A percentile compares a stretch with the other conserved stretches of the same genome.
Evolutionary conservation across 2,329 filamentous ascomycete species (phyloP).

Genomic region (Colletotrichum sp.): DNA sequence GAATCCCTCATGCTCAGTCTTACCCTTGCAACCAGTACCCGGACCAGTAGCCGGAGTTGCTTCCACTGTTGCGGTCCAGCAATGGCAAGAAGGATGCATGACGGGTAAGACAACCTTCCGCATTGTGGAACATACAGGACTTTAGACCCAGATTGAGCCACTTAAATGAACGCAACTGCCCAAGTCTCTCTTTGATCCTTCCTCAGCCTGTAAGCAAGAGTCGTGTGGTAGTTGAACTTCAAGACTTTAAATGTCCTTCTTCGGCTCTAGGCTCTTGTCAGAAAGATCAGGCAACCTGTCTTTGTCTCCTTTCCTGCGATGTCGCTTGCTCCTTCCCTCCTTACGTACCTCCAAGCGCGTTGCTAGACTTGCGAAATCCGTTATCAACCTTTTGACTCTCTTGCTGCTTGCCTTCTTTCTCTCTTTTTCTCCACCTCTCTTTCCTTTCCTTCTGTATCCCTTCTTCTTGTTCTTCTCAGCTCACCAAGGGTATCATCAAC

Average conservation of each 20-base stretch:
- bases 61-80: background rate
- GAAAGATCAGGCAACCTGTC: background rate
- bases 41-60: background rate
- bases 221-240: background rate
- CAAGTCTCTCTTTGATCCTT: background rate
- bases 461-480: no score
- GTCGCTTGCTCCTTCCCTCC: background rate
- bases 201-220: background rate
- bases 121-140: background rate
- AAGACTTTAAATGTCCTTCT: background rate
- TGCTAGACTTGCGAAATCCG: background rate
- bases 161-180: background rate
- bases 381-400: background rate
- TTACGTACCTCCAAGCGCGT: background rate
- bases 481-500: background rate
- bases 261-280: background rate
- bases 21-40: background rate
- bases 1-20: background rate
- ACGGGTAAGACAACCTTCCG: background rate
- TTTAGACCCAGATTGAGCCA: background rate
- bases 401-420: background rate
- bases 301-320: background rate
- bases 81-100: background rate
- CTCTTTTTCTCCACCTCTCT: background rate
- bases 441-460: background rate